phyloP scores from a whole-genome alignment of 78 protist species.

The Cavenderia fasciculata region DNA sequence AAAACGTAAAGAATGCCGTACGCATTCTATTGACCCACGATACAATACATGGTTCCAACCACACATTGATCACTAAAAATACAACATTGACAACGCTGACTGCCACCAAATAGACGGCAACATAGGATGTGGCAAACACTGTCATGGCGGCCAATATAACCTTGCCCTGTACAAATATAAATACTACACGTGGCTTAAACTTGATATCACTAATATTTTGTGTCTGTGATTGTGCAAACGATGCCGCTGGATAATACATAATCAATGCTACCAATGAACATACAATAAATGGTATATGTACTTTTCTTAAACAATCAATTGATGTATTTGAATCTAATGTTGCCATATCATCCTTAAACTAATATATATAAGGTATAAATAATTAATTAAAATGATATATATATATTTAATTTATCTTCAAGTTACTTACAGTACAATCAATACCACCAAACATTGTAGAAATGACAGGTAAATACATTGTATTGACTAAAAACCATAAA shows the following conservation, averaged over 20 bases:
- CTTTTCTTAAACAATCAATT: slow-evolving; percentile 14
- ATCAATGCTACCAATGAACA: slow-evolving; percentile 60
- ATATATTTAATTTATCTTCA: no score
- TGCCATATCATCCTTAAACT: neutral
- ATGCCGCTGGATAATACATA: slow-evolving; percentile 72
- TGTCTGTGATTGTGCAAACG: slow-evolving; percentile 74
- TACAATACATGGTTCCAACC: slow-evolving; percentile 52
- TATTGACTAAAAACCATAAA: slow-evolving; percentile 65
- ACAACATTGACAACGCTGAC: slow-evolving; percentile 22
- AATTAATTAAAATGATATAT: no score
- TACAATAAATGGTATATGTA: slow-evolving; percentile 36
- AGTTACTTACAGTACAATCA: no score
- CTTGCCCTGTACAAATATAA: slow-evolving; percentile 47
- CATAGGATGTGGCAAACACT: slow-evolving; percentile 17
- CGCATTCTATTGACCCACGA: slow-evolving; percentile 59
- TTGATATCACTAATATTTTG: slow-evolving; percentile 60
- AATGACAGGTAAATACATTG: slow-evolving; percentile 67
- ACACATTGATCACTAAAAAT: slow-evolving; percentile 18
- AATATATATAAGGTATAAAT: no score
- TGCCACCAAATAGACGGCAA: neutral
- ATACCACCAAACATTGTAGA: slow-evolving; percentile 68
- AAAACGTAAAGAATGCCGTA: slow-evolving; percentile 15
- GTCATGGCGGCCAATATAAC: slow-evolving; percentile 47
- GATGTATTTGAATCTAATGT: slow-evolving; percentile 29
- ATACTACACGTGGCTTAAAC: slow-evolving; percentile 70